Base-by-base conservation (phyloP, 352 stramenopile genomes). In the Pythium sp. region DNA sequence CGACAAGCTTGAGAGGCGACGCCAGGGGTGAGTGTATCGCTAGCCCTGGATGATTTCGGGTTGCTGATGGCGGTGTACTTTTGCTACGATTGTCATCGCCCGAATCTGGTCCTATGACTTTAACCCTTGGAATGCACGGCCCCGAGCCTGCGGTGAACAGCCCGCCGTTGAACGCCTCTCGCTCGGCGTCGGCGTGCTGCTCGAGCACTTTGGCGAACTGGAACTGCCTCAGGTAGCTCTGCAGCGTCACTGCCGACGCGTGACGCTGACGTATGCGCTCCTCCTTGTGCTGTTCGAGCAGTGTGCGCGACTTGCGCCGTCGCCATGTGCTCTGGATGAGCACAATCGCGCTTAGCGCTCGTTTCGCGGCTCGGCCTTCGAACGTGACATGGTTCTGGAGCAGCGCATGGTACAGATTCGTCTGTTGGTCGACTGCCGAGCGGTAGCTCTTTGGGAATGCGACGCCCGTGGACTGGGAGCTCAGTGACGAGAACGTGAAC, bases 241-340 rank as follows among this genome's bases (percentile, higher is more conserved):
- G 86, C 8, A 93, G 55, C 7, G 71, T 78, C 1, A 56, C 57
- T 0, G 78, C 86, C 1, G 82, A 89, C 4, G 75, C 67, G 62
- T 89, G 78, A 18, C 84, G 79, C 14, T 84, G 67, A 46, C 69
- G 73, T 1, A 72, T 54, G 15, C 78, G 73, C 0, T 65, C 66
- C 5, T 69, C 53, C 6, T 74, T 73, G 38, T 81, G 70, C 0
- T 71, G 70, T 8, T 77, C 70, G 0, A 79, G 64, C 7, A 78
- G 24, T 0, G 12, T 22, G n/a, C 73, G 65, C 0, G 83, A 90
- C 43, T 76, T 81, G 2, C 80, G 76, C 0, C 83, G 76, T 15
- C 84, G 77, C 83, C 82, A 93, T 30, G 80, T 86, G 5, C 80
- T 81, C 67, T 93, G 86, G 62, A 93, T 86, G 53, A 92, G 47